These are phyloP conservation scores for Mycena venus DNA, from an alignment of 768 basidiomycete species.

Conservation along the genomic window DNA sequence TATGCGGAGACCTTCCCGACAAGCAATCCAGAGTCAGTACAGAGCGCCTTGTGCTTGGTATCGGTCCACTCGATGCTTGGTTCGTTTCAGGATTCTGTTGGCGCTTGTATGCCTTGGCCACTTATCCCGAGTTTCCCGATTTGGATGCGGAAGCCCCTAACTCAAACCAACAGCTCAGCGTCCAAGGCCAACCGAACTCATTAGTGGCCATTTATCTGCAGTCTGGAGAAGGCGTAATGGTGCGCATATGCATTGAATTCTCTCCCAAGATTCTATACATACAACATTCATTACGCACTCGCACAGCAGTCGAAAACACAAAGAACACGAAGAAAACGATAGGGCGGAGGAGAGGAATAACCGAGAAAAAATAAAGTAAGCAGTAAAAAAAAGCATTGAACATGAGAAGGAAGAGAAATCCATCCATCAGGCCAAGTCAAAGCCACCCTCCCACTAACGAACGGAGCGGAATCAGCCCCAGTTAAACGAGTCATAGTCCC, in stretches of 20 bases:
- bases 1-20: not conserved
- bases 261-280: conserved; percentile 18
- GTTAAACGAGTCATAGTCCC: conserved; percentile 72
- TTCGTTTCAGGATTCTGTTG: not conserved
- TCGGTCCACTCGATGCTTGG: not conserved
- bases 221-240: too few relatives aligned
- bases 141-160: not conserved
- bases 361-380: not conserved
- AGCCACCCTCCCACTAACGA: too few relatives aligned
- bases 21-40: not conserved
- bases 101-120: not conserved
- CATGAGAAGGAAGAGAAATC: not conserved
- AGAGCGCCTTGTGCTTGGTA: not conserved
- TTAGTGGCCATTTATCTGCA: too few relatives aligned
- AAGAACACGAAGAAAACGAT: not conserved
- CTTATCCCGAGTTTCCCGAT: not conserved
- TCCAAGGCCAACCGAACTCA: too few relatives aligned
- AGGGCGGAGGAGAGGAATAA: not conserved
- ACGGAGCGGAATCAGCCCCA: conserved; percentile 68
- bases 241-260: not conserved
- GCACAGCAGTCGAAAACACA: conserved; percentile 17
- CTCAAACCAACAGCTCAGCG: not conserved
- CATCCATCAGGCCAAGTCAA: conserved; percentile 39
- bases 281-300: conserved; percentile 11
- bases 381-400: not conserved